Evolutionary conservation across 164 flowering plant species (phyloP).

Genomic region (Magnolia sinica): DNA sequence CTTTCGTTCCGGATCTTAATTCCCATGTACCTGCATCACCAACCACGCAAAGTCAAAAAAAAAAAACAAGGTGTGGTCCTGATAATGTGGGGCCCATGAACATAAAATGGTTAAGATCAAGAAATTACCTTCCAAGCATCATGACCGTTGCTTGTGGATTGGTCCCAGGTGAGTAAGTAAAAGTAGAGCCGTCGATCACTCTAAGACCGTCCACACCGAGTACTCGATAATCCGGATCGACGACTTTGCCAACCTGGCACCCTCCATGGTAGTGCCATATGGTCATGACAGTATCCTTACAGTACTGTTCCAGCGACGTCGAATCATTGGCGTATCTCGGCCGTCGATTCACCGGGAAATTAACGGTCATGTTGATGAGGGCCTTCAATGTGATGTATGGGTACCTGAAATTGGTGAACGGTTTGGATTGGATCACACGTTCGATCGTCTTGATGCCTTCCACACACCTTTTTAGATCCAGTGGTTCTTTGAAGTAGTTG

Average conservation of each 20-base stretch:
- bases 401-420: constrained; percentile 43
- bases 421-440: constrained; percentile 36
- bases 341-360: constrained; percentile 47
- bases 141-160: constrained; percentile 92
- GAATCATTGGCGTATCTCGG: constrained; percentile 39
- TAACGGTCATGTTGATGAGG: constrained; percentile 29
- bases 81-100: too few species aligned
- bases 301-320: constrained; percentile 55
- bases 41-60: neutral
- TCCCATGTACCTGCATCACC: constrained; percentile 17
- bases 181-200: constrained; percentile 67
- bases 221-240: constrained; percentile 14
- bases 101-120: neutral
- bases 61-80: neutral
- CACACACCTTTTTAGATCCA: constrained; percentile 37
- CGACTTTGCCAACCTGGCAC: constrained; percentile 66
- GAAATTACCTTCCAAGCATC: constrained; percentile 89
- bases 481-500: constrained; percentile 17
- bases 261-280: constrained; percentile 98
- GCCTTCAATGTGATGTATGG: constrained; percentile 19
- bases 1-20: constrained; percentile 12
- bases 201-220: constrained; percentile 40
- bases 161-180: constrained; percentile 67
- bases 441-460: constrained; percentile 46
- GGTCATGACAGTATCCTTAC: constrained; percentile 75